phyloP scores from a whole-genome alignment of 345 rosid genomes.

The Tarenaya hassleriana region DNA sequence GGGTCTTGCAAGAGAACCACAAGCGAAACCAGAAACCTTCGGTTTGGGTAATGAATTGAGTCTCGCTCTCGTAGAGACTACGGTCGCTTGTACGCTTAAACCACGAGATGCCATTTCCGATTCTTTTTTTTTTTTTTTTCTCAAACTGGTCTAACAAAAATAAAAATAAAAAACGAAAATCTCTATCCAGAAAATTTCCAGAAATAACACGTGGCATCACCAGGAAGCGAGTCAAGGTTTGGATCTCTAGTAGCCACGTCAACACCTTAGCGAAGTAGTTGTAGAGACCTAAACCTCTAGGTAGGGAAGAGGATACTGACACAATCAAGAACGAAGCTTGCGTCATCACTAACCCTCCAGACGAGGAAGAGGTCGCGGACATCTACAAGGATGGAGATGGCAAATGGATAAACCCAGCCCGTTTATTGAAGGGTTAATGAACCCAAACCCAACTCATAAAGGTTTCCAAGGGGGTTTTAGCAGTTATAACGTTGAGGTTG shows the following conservation, averaged over 20 bases:
- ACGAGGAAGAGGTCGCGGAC: too few relatives aligned
- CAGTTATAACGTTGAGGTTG: too few relatives aligned
- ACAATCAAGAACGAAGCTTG: too few relatives aligned
- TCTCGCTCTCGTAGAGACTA: constrained; percentile 16
- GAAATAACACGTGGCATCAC: constrained; percentile 21
- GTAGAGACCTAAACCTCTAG: too few relatives aligned
- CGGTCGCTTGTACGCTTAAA: constrained; percentile 16
- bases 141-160: not conserved
- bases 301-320: too few relatives aligned
- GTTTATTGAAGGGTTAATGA: too few relatives aligned
- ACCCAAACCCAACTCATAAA: too few relatives aligned
- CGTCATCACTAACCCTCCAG: too few relatives aligned
- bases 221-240: constrained; percentile 17
- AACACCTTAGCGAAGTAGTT: not conserved
- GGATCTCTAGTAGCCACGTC: constrained; percentile 28
- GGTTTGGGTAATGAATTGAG: constrained; percentile 1
- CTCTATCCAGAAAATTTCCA: constrained; percentile 3
- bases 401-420: too few relatives aligned
- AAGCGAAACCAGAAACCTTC: constrained; percentile 4
- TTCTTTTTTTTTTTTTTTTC: not conserved
- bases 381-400: too few relatives aligned
- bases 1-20: constrained; percentile 24
- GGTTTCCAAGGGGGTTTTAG: too few relatives aligned
- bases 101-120: constrained; percentile 18
- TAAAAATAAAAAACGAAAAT: constrained; percentile 8